Conservation (phyloP, 2,329 filamentous ascomycete species). For the Elsinoe ampelina region DNA sequence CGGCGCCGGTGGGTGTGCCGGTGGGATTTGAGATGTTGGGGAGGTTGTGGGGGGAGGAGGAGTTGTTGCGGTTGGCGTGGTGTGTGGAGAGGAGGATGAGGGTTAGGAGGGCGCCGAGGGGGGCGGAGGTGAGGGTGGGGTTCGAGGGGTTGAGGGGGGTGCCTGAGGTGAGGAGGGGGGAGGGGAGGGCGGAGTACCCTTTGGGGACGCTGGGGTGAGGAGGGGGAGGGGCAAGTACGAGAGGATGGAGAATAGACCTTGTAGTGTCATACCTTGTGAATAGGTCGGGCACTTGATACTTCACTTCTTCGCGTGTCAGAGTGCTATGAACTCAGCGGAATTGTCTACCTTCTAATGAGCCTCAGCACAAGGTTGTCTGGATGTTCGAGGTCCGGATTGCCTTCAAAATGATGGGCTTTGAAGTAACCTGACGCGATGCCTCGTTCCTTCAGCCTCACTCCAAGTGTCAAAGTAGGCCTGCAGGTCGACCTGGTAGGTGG, state of each 20-base stretch:
- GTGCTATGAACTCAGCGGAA: too few species aligned
- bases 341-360: too few species aligned
- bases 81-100: constrained; percentile 39
- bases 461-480: too few species aligned
- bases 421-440: too few species aligned
- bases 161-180: constrained; percentile 33
- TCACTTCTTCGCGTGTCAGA: too few species aligned
- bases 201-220: constrained; percentile 28
- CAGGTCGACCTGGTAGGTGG: too few species aligned
- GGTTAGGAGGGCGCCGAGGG: constrained; percentile 39
- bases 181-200: constrained; percentile 40
- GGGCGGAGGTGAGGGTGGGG: constrained; percentile 35
- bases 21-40: constrained; percentile 58
- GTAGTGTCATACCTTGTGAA: too few species aligned
- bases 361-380: too few species aligned
- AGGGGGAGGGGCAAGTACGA: not conserved
- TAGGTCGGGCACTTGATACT: not conserved
- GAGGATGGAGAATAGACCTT: not conserved
- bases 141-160: constrained; percentile 34
- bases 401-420: too few species aligned
- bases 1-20: constrained; percentile 50
- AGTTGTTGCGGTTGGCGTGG: constrained; percentile 46
- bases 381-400: too few species aligned
- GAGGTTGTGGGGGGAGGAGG: constrained; percentile 45
- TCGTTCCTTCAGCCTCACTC: too few species aligned